Percentiles rank a stretch among this genome's conserved stretches.
Conservation (phyloP, 192 early-diverging fungal genomes). For the Backusella liffmaniae region DNA sequence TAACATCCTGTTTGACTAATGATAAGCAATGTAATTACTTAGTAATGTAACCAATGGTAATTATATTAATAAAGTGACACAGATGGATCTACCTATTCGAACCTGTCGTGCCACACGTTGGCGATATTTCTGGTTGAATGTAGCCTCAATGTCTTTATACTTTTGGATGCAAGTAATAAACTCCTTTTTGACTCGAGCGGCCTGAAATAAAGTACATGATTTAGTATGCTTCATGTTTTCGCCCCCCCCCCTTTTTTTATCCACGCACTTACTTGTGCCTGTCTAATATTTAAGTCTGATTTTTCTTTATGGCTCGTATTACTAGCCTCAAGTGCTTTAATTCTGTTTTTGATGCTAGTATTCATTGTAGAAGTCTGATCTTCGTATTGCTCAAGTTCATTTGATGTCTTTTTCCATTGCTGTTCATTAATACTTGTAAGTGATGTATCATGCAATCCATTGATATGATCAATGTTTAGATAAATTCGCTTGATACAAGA, state of each 20-base stretch:
- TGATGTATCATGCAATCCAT: slow-evolving; percentile 14
- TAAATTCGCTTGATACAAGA: background rate
- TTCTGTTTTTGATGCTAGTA: slow-evolving; percentile 46
- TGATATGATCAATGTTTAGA: slow-evolving; percentile 17
- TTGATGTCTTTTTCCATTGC: slow-evolving; percentile 10
- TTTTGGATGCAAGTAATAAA: slow-evolving; percentile 62
- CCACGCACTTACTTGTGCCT: slow-evolving; percentile 7
- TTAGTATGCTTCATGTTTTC: background rate
- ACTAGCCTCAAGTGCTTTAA: slow-evolving; percentile 34
- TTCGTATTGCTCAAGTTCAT: slow-evolving; percentile 16
- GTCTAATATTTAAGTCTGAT: slow-evolving; percentile 14
- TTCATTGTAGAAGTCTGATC: slow-evolving; percentile 26
- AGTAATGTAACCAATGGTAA: too few species aligned
- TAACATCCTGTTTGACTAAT: slow-evolving; percentile 74
- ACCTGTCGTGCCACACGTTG: slow-evolving; percentile 77
- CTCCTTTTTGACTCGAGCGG: slow-evolving; percentile 42
- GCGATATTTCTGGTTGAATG: slow-evolving; percentile 77
- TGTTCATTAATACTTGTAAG: slow-evolving; percentile 20
- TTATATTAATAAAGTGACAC: too few species aligned
- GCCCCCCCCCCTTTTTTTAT: background rate
- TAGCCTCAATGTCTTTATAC: slow-evolving; percentile 72
- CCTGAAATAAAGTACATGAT: background rate
- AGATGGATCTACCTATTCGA: slow-evolving; percentile 48
- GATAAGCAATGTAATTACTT: background rate
- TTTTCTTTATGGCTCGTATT: slow-evolving; percentile 5